Evolutionary conservation across 495 filamentous ascomycete species (phyloP).

Genomic region (Penicillium fimorum): DNA sequence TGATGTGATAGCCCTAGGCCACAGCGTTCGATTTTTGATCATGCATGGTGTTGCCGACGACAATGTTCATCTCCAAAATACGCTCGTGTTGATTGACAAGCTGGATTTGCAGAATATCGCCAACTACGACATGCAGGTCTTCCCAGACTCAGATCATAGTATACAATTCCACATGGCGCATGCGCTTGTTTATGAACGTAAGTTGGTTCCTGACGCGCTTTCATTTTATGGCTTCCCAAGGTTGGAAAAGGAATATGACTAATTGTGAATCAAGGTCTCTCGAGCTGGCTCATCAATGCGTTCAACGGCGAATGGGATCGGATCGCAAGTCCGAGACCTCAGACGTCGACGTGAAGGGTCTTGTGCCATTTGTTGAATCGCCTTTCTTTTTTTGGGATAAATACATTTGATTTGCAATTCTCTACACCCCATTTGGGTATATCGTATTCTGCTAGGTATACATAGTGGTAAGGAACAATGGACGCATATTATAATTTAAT

Average conservation of each 20-base stretch:
- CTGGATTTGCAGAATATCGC: constrained; percentile 80
- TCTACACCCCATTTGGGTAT: neutral
- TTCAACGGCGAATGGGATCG: constrained; percentile 96
- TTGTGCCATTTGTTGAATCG: constrained; percentile 23
- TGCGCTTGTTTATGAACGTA: constrained; percentile 90
- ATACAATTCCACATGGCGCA: constrained; percentile 96
- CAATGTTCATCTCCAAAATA: constrained; percentile 96
- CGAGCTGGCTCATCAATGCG: constrained; percentile 92
- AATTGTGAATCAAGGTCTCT: constrained; percentile 59
- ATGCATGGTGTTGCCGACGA: constrained; percentile 96
- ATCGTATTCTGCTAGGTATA: neutral
- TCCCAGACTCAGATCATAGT: constrained; percentile 93
- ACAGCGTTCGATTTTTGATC: constrained; percentile 82
- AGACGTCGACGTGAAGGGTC: constrained; percentile 28
- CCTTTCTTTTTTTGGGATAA: constrained; percentile 2
- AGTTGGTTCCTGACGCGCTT: constrained; percentile 33
- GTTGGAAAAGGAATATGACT: constrained; percentile 20
- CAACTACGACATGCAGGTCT: constrained; percentile 96
- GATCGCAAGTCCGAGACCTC: constrained; percentile 65
- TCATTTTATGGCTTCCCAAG: constrained; percentile 7
- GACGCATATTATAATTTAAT: constrained; percentile 1
- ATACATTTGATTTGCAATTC: constrained; percentile 2
- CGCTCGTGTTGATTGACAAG: constrained; percentile 79
- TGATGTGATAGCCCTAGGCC: constrained; percentile 63
- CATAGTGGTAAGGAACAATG: neutral